Base-by-base conservation (phyloP, 352 stramenopile species). In the Phytopythium delawarense region DNA sequence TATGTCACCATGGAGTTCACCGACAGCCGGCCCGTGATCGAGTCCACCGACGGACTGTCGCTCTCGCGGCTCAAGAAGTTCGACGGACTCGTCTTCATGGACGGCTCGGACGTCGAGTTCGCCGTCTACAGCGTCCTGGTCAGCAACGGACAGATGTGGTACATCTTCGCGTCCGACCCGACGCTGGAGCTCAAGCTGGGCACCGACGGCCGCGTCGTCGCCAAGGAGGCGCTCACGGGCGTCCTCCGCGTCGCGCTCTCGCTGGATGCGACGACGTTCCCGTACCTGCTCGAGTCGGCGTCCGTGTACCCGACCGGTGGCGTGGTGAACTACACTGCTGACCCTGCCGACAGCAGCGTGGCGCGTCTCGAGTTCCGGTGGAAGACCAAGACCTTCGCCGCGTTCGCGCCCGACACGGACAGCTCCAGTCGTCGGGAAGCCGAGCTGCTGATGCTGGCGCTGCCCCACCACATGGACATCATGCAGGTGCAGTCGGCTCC, bases 1-100 rank as follows among this genome's bases (percentile, higher is more conserved):
- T 96, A 91, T 58, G 51, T 94, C 12, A 94, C 87, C 5, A 70
- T 89, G 54, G 78, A 94, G 50, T 96, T 76, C 64, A 66, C 56
- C 11, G 63, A 63, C 60, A 78, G 71, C 45, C 69, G 71, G n/a
- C 84, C 87, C 2, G 59, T 82, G 49, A 63, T 96, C 54, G 71
- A 85, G 42, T 66, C 77, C 16, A 66, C 62, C n/a, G 75, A 88
- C 34, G 79, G 77, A 45, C 62, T 90, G 58, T 55, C 62, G 44
- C 76, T 89, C 45, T 66, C 57, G 45, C 65, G 71, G 20, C 67
- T 89, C 57, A 87, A 88, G 64, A 79, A 78, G 35, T 51, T 76
- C 6, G 21, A 80, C 28, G 69, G 81, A 48, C 57, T 79, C 15
- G 66, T 65, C 5, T 66, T 84, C 20, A 71, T 74, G 57, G 74